Conservation (phyloP, 495 filamentous ascomycete genomes). For the Xylaria grammica region DNA sequence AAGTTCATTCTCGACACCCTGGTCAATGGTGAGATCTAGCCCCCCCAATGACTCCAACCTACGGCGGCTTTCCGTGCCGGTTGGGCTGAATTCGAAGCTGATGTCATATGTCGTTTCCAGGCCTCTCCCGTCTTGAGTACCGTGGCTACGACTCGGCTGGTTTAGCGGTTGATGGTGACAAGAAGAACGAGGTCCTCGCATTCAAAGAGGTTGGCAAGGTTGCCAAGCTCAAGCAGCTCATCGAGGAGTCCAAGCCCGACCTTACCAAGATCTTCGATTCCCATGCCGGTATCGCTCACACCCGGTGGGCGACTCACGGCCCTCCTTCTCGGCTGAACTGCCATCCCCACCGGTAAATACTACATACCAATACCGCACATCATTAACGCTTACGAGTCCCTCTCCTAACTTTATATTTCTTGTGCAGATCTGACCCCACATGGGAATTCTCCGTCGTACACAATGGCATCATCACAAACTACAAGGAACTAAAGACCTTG, state of each 20-base stretch:
- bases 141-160: constrained; percentile 97
- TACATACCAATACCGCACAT: constrained; percentile 17
- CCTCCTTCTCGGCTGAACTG: constrained; percentile 92
- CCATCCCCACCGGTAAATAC: constrained; percentile 90
- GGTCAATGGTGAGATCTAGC: constrained; percentile 77
- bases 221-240: constrained; percentile 90
- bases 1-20: constrained; percentile 93
- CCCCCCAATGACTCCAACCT: constrained; percentile 15
- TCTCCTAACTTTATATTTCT: constrained; percentile 30
- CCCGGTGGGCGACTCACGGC: constrained; percentile 97
- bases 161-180: constrained; percentile 94
- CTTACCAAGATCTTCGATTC: constrained; percentile 92
- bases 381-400: constrained; percentile 33
- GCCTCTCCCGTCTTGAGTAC: constrained; percentile 88
- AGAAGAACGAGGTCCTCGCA: constrained; percentile 95
- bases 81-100: constrained; percentile 23
- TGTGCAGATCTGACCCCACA: constrained; percentile 68
- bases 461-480: constrained; percentile 99
- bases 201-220: constrained; percentile 99
- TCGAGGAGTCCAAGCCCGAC: constrained; percentile 81
- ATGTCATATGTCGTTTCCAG: constrained; percentile 44
- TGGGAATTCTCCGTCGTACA: constrained; percentile 98
- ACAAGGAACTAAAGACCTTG: constrained; percentile 97
- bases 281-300: constrained; percentile 97
- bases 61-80: constrained; percentile 17